These are phyloP conservation scores for Scheffersomyces coipomensis DNA, from an alignment of 805 yeast genomes.

Conservation along the genomic window DNA sequence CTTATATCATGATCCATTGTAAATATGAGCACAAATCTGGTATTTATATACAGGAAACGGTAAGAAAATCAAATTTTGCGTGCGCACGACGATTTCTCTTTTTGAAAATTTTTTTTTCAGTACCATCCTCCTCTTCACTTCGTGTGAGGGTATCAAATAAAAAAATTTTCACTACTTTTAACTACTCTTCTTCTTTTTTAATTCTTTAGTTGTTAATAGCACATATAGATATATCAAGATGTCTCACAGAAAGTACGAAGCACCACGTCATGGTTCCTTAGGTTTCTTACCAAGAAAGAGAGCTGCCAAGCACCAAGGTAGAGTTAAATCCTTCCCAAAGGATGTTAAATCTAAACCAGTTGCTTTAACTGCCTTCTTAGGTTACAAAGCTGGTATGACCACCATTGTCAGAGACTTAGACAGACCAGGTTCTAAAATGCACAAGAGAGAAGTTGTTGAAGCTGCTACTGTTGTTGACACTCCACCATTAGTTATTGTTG, in stretches of 20 bases:
- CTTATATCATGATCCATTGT: no score
- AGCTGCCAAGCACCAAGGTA: slow-evolving; percentile 97
- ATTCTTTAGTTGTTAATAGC: slow-evolving; percentile 26
- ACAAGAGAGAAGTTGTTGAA: slow-evolving; percentile 99
- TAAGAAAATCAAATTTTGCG: no score
- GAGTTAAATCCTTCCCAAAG: slow-evolving; percentile 99
- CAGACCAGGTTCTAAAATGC: slow-evolving; percentile 99
- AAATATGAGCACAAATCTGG: no score
- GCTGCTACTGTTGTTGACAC: slow-evolving; percentile 99
- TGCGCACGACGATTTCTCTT: not conserved
- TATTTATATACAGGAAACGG: no score
- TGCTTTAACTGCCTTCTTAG: slow-evolving; percentile 98
- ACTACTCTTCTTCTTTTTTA: slow-evolving; percentile 4
- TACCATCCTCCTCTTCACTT: not conserved
- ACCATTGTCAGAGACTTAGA: slow-evolving; percentile 99
- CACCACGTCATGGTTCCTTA: slow-evolving; percentile 99
- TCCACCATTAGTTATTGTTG: slow-evolving; percentile 98
- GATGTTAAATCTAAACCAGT: slow-evolving; percentile 97
- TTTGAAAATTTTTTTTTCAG: not conserved
- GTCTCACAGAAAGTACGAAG: slow-evolving; percentile 99
- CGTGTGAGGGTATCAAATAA: no score
- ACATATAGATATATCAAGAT: slow-evolving; percentile 37
- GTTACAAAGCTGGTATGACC: slow-evolving; percentile 99
- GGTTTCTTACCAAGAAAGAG: slow-evolving; percentile 99
- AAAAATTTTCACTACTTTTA: not conserved